These are phyloP conservation scores for Spongospora subterranea DNA, from an alignment of 208 protist species.

Conservation along the genomic window DNA sequence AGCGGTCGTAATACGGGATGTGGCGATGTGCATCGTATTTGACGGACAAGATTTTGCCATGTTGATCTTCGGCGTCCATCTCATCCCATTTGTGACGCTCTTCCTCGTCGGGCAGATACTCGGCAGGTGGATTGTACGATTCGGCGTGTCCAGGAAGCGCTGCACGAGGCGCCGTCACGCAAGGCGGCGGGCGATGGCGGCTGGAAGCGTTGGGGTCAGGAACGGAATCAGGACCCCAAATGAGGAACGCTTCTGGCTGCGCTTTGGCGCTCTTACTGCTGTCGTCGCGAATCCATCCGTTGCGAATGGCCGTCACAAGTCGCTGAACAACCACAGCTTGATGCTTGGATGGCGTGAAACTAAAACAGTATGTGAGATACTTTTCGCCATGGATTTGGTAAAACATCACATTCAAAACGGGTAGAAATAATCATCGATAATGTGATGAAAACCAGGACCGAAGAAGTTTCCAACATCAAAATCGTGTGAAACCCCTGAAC, in stretches of 20 bases:
- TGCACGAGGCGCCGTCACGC: conserved; percentile 73
- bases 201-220: too few relatives aligned
- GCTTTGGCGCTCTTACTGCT: conserved; percentile 59
- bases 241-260: conserved; percentile 53
- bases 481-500: not conserved
- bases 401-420: too few relatives aligned
- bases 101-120: conserved; percentile 62
- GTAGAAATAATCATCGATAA: too few relatives aligned
- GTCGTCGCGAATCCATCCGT: conserved; percentile 55
- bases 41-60: conserved; percentile 86
- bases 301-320: conserved; percentile 73
- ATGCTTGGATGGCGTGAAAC: conserved; percentile 70
- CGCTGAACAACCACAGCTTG: conserved; percentile 76
- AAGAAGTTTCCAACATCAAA: conserved; percentile 9
- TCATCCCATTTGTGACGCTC: conserved; percentile 80
- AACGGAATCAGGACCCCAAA: conserved; percentile 63
- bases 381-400: too few relatives aligned
- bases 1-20: conserved; percentile 83
- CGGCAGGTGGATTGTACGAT: conserved; percentile 95
- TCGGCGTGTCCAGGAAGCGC: conserved; percentile 85
- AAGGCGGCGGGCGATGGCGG: conserved; percentile 7
- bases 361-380: not conserved
- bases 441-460: not conserved
- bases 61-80: conserved; percentile 84
- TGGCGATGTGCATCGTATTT: conserved; percentile 68